Conservation (phyloP, 2,329 filamentous ascomycete genomes). For the Sarocladiaceae sp. region DNA sequence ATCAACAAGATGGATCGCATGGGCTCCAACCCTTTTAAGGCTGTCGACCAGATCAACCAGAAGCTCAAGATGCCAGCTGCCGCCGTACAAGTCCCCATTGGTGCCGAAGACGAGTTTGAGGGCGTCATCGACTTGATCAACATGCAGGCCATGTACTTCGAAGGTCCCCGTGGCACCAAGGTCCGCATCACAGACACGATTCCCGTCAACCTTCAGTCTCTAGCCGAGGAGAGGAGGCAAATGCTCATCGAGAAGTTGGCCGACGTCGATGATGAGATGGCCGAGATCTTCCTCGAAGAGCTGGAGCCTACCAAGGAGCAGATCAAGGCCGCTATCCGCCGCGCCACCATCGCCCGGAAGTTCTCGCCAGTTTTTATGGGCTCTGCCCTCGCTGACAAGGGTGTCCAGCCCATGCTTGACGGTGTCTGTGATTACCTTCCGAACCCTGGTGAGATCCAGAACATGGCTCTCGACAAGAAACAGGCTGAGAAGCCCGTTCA, state of each 20-base stretch:
- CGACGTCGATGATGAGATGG: conserved; percentile 97
- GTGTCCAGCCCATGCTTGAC: conserved; percentile 93
- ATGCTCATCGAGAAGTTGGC: conserved; percentile 91
- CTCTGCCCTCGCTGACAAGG: conserved; percentile 90
- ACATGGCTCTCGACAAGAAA: conserved; percentile 80
- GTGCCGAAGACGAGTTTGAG: conserved; percentile 83
- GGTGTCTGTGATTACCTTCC: conserved; percentile 95
- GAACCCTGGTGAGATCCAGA: conserved; percentile 84
- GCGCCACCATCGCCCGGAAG: conserved; percentile 82
- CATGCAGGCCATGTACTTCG: conserved; percentile 92
- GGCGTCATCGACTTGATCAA: conserved; percentile 89
- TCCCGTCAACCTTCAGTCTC: conserved; percentile 69
- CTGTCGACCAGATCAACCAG: conserved; percentile 93
- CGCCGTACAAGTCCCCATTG: conserved; percentile 92
- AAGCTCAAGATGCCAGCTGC: conserved; percentile 93
- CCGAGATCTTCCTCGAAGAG: conserved; percentile 91
- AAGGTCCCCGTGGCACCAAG: conserved; percentile 75
- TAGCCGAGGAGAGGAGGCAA: conserved; percentile 77
- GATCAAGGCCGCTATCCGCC: conserved; percentile 87
- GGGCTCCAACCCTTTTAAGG: conserved; percentile 97
- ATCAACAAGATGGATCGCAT: conserved; percentile 99
- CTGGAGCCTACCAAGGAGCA: conserved; percentile 72
- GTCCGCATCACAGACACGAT: conserved; percentile 76
- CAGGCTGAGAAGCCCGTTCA: conserved; percentile 76
- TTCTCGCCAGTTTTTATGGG: conserved; percentile 97